Conservation (phyloP, 495 filamentous ascomycete species). For the Penicillium waksmanii region DNA sequence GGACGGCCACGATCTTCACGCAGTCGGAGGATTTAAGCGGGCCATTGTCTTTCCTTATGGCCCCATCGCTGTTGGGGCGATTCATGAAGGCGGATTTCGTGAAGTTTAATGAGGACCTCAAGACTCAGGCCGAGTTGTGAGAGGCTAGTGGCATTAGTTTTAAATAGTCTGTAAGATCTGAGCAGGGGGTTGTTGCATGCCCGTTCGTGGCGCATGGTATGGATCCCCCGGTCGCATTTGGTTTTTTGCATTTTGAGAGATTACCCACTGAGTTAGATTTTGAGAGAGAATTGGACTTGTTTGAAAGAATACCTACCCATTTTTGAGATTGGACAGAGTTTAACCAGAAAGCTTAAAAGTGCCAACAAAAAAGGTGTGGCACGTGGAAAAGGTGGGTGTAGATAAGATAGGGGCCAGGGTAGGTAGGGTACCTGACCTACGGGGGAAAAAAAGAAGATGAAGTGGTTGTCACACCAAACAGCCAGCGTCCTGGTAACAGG, state of each 20-base stretch:
- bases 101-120: conserved; percentile 30
- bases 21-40: conserved; percentile 31
- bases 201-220: neutral
- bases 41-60: conserved; percentile 27
- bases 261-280: neutral
- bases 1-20: conserved; percentile 31
- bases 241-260: neutral
- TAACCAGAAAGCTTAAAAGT: neutral
- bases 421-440: too few relatives aligned
- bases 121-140: conserved; percentile 25
- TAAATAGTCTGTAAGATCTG: neutral
- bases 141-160: conserved; percentile 2
- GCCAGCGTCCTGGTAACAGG: conserved; percentile 47
- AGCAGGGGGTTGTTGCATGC: conserved; percentile 1
- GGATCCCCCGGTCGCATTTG: neutral
- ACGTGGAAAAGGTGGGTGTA: too few relatives aligned
- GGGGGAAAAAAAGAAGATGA: conserved; percentile 14
- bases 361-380: neutral
- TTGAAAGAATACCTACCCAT: too few relatives aligned
- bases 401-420: too few relatives aligned
- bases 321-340: neutral
- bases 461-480: conserved; percentile 46
- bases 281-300: too few relatives aligned
- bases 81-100: conserved; percentile 28
- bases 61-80: conserved; percentile 27